Base-by-base conservation (phyloP, 164 flowering plant genomes). In the Brasenia schreberi region DNA sequence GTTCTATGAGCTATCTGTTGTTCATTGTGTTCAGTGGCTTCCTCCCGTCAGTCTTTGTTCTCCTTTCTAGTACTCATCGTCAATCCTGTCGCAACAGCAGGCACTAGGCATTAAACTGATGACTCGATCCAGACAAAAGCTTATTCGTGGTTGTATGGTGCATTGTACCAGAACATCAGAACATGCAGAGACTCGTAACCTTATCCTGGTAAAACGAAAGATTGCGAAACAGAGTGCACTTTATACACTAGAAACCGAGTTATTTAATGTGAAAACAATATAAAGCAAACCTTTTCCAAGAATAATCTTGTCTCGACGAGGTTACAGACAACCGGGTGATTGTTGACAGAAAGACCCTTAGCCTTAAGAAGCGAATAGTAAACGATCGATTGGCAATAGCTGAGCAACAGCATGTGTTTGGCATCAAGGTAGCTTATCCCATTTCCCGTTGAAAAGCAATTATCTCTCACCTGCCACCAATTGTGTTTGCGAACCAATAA, bases 381-480 rank as follows among this genome's bases (percentile, higher is more conserved):
- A 42, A 94, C 95, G 66, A 87, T 81, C 11, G 90, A 89, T 77
- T 89, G 93, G 75, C 96, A 90, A 79, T 94, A 94, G 65, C 78
- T 84, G 18, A 94, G 69, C 45, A 94, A 91, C 53, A 91, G 77
- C 69, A 94, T 76, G 80, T 89, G 83, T 60, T 94, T 94, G 5
- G 92, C 89, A 66, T 94, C 97, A 59, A 94, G 92, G 80, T 89
- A 94, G 74, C 93, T 94, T 65, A 94, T 80, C 71, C 98, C 97
- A 73, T 91, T 89, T 6, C 74, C 76, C 5, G 98, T 89, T 16
- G 87, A 88, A 71, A 73, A 82, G 17, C 80, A 77, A 67, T 80
- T 75, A 63, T 80, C 92, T 79, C 83, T 94, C 62, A 94, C 95
- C 98, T 94, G 68, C 59, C 7, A 61, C 19, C 12, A 61, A 49